phyloP scores from a whole-genome alignment of 176 grass and related monocot species.

The Musa schizocarpa region DNA sequence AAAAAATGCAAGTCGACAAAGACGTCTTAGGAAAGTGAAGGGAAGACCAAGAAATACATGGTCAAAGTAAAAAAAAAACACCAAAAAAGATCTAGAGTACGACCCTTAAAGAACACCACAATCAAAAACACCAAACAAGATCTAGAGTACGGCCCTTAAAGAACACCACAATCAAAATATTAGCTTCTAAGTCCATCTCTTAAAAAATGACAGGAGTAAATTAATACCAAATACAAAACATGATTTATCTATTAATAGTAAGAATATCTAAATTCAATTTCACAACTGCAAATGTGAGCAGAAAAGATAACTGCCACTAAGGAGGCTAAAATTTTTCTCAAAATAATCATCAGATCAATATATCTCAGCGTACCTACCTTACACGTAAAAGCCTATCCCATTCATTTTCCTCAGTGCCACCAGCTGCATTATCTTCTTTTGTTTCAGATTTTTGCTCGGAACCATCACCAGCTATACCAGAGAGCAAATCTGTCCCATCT shows the following conservation, averaged over 20 bases:
- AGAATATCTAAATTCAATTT: not conserved
- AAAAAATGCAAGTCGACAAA: too few relatives aligned
- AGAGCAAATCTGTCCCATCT: conserved; percentile 35
- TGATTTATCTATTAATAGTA: not conserved
- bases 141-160: too few relatives aligned
- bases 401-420: conserved; percentile 73
- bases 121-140: too few relatives aligned
- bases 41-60: too few relatives aligned
- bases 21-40: too few relatives aligned
- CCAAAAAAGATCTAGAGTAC: too few relatives aligned
- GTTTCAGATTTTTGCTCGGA: conserved; percentile 42
- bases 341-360: not conserved
- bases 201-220: too few relatives aligned
- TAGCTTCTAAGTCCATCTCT: too few relatives aligned
- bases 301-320: not conserved
- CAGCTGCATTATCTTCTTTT: conserved; percentile 46
- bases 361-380: conserved; percentile 40
- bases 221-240: too few relatives aligned
- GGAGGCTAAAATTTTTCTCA: not conserved
- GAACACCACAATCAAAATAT: too few relatives aligned
- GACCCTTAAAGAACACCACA: too few relatives aligned
- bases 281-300: not conserved
- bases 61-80: too few relatives aligned
- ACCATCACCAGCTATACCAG: conserved; percentile 41
- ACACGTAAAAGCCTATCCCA: conserved; percentile 97